Evolutionary conservation across 192 early-diverging fungal genomes (phyloP), one percentile per base, ranked within the genome.

Genomic region (Piromyces sp.): DNA sequence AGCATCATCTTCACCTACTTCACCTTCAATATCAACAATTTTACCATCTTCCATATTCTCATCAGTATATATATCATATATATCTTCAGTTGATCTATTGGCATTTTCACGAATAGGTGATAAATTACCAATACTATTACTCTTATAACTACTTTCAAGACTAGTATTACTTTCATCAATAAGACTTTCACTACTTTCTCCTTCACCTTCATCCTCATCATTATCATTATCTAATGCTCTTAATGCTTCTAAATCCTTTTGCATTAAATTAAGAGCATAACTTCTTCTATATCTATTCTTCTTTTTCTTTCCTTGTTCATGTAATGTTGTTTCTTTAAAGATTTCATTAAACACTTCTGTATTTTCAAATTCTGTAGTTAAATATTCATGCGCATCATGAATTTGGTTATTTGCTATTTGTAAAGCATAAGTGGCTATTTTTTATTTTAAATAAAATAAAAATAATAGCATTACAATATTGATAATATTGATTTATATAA

Each of bases 331-430:
- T 68, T 68, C 51, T 17, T 68, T 68, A n/a, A 68, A 68, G 0
- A 68, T 68, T 68, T 68, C 51, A 68, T 19, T 68, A 68, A 68
- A 68, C n/a, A 68, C 26, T 28, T 68, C 51, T 0, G 51, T 68
- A 68, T 26, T 68, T 68, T 68, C 51, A 68, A 83, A 29, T 17
- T 80, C 29, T 28, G 83, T n/a, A 16, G 38, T 31, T 31, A 83
- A 19, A 30, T 33, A 88, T 30, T 83, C 79, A 58, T 84, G 79
- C 1, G 88, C 89, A 0, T 81, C 33, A 37, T 85, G 84, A 17
- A 85, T 79, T 51, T 89, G 84, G 81, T 87, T 89, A 82, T 88
- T 87, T 28, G 86, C 84, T 40, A 85, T 83, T 81, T 90, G 88
- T 33, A 89, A 84, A 3, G 86, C 84, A 40, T 85, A 86, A 26